Conservation (phyloP, 345 rosid species). For the Cardamine occulta region DNA sequence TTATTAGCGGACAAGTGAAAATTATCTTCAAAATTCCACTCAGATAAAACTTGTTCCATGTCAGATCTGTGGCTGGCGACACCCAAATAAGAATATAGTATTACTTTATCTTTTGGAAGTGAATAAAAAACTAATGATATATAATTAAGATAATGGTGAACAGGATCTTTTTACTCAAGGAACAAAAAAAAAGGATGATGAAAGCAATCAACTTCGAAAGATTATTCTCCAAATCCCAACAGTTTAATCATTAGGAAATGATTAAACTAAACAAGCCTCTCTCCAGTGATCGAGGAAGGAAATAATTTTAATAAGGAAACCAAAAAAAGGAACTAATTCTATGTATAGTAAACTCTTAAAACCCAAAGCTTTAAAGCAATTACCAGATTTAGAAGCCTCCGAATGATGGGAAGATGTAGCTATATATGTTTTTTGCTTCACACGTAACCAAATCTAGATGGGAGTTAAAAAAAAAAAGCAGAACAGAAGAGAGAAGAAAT, state of each 20-base stretch:
- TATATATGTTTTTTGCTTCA: constrained; percentile 24
- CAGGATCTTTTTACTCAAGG: not conserved
- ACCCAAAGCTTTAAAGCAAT: constrained; percentile 23
- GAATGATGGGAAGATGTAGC: constrained; percentile 27
- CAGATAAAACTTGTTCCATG: constrained; percentile 64
- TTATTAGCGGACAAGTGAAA: constrained; percentile 50
- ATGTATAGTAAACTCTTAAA: constrained; percentile 31
- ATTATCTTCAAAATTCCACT: constrained; percentile 68
- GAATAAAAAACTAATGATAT: constrained; percentile 5
- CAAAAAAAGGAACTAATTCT: constrained; percentile 10
- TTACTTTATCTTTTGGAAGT: constrained; percentile 8
- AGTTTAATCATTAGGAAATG: constrained; percentile 25
- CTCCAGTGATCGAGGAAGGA: constrained; percentile 35
- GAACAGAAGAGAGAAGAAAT: constrained; percentile 15
- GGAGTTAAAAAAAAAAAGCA: not conserved
- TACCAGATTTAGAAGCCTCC: constrained; percentile 44
- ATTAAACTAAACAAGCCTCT: constrained; percentile 14
- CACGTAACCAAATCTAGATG: constrained; percentile 13
- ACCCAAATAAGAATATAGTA: constrained; percentile 12
- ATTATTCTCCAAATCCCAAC: constrained; percentile 33
- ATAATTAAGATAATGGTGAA: constrained; percentile 28
- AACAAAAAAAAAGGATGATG: constrained; percentile 29
- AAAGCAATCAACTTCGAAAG: constrained; percentile 30
- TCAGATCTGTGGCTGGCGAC: constrained; percentile 39
- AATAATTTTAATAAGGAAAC: constrained; percentile 10